Conservation (phyloP, 768 basidiomycete genomes). For the Lyophyllum shimeji region DNA sequence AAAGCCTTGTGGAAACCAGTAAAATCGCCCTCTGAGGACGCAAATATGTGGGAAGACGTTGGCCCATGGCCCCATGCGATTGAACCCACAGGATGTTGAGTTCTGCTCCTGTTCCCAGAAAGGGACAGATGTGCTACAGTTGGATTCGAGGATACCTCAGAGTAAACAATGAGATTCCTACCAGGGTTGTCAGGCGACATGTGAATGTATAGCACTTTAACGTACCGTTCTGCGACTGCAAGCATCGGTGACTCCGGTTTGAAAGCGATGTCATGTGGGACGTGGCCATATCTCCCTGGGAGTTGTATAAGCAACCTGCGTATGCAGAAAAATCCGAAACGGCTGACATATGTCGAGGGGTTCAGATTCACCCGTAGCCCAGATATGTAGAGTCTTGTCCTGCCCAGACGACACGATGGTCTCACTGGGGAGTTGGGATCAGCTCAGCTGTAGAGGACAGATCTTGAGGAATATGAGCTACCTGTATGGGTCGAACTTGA, state of each 20-base stretch:
- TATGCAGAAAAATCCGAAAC: neutral
- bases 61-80: constrained; percentile 51
- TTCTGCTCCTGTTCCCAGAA: constrained; percentile 12
- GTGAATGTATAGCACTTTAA: neutral
- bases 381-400: constrained; percentile 42
- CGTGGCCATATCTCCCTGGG: constrained; percentile 22
- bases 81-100: constrained; percentile 36
- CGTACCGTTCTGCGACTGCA: constrained; percentile 43
- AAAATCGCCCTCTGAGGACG: constrained; percentile 48
- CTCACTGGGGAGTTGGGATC: constrained; percentile 26
- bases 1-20: constrained; percentile 52
- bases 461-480: constrained; percentile 20
- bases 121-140: constrained; percentile 11
- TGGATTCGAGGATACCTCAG: constrained; percentile 5
- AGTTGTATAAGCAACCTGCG: neutral
- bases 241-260: constrained; percentile 38
- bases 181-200: neutral
- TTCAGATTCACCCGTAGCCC: constrained; percentile 28
- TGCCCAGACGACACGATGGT: constrained; percentile 48
- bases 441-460: neutral
- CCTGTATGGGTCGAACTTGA: constrained; percentile 54
- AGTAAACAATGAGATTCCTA: constrained; percentile 21
- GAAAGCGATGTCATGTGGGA: constrained; percentile 46
- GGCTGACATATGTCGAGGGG: constrained; percentile 5
- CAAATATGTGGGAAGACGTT: constrained; percentile 44